These are phyloP conservation scores for Fraxinus floribunda DNA, from an alignment of 305 asterid species.

Conservation along the genomic window DNA sequence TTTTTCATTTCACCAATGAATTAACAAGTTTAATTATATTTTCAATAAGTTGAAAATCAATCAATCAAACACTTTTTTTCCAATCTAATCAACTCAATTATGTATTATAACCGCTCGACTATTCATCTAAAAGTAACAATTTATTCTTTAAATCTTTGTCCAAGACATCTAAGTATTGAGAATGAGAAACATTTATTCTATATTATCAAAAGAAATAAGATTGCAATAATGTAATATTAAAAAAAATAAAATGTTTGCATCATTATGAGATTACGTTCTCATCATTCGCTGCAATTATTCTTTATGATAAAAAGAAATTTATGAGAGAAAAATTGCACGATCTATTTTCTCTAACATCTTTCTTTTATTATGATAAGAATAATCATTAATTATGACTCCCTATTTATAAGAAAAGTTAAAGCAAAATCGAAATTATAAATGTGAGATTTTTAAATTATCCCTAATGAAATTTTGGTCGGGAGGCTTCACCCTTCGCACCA, in stretches of 20 bases:
- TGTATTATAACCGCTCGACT: not conserved
- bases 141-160: not conserved
- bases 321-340: too few relatives aligned
- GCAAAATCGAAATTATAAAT: too few relatives aligned
- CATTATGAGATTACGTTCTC: too few relatives aligned
- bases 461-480: too few relatives aligned
- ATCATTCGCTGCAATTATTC: not conserved
- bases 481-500: too few relatives aligned
- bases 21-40: not conserved
- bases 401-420: too few relatives aligned
- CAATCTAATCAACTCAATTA: not conserved
- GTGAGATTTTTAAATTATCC: too few relatives aligned
- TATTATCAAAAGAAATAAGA: not conserved
- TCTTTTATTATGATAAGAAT: too few relatives aligned
- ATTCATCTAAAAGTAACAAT: not conserved
- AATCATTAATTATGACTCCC: too few relatives aligned
- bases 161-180: not conserved
- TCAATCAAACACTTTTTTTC: not conserved
- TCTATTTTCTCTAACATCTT: not conserved
- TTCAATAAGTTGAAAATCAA: not conserved
- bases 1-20: not conserved
- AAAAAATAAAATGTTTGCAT: not conserved
- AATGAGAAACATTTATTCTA: too few relatives aligned
- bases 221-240: too few relatives aligned
- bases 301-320: too few relatives aligned